Percentiles rank a stretch among this genome's conserved stretches.
Conservation (phyloP, 1,284 basidiomycete species). For the Puccinia triticina region DNA sequence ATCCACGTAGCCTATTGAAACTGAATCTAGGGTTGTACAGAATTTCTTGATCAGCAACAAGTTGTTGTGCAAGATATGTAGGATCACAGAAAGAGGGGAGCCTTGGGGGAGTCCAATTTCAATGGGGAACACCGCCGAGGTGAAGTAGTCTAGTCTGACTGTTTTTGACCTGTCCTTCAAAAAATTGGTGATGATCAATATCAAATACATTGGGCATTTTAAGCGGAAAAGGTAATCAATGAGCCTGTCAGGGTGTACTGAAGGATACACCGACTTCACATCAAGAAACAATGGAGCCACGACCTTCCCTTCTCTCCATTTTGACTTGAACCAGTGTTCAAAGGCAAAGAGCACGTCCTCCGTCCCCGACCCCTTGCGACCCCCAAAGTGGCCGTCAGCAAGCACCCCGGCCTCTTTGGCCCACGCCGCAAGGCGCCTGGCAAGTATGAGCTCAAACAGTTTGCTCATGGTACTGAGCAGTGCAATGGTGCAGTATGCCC, state of each 20-base stretch:
- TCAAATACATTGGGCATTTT: slow-evolving; percentile 8
- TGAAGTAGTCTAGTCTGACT: slow-evolving; percentile 1
- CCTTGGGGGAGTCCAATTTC: slow-evolving; percentile 7
- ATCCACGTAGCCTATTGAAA: slow-evolving; percentile 2
- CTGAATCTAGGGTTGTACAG: neutral
- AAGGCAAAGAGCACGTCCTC: slow-evolving; percentile 27
- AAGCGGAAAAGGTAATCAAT: neutral
- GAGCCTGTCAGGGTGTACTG: slow-evolving; percentile 4
- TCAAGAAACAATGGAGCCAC: slow-evolving; percentile 10
- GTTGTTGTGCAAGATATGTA: slow-evolving; percentile 16
- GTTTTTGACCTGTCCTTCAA: neutral
- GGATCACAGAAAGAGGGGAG: slow-evolving; percentile 14
- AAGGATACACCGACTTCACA: slow-evolving; percentile 21
- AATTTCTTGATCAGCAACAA: neutral
- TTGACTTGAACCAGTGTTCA: neutral
- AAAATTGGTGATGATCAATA: neutral
- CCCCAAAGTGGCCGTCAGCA: neutral
- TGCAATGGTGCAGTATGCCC: slow-evolving; percentile 12
- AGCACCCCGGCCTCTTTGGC: neutral
- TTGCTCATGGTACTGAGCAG: slow-evolving; percentile 10
- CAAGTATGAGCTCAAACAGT: neutral
- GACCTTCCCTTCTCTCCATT: slow-evolving; percentile 1
- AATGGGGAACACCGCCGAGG: neutral
- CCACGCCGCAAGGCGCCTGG: neutral
- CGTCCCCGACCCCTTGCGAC: neutral